Evolutionary conservation across 2,329 filamentous ascomycete genomes (phyloP).

Genomic region (Fusarium tupiense): DNA sequence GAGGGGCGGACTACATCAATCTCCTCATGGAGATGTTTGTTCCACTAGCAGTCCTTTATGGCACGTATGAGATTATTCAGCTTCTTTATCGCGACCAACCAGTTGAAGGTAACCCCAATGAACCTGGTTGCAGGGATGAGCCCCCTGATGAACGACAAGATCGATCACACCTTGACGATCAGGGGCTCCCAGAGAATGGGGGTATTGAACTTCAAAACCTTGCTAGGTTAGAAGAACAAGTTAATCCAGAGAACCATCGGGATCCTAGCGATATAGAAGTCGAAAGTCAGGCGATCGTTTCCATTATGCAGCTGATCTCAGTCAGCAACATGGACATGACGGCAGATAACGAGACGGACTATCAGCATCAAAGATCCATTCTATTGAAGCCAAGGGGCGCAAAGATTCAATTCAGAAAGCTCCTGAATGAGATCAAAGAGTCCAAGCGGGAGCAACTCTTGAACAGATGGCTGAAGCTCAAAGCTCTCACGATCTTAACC

Average conservation of each 20-base stretch:
- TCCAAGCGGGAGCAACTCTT: background rate
- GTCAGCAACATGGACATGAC: fast-evolving
- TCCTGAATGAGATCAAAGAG: background rate
- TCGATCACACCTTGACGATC: fast-evolving
- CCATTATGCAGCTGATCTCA: background rate
- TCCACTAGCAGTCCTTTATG: background rate
- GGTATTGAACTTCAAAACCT: background rate
- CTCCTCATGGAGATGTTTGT: background rate
- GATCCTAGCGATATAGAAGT: background rate
- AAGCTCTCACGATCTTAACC: background rate
- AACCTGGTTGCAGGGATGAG: fast-evolving
- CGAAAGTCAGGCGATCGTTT: background rate
- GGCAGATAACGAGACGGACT: background rate
- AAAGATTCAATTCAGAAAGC: fast-evolving
- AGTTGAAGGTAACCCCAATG: background rate
- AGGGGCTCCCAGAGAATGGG: fast-evolving
- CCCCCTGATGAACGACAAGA: fast-evolving
- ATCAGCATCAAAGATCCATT: fast-evolving
- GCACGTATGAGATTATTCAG: background rate
- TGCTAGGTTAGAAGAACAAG: background rate
- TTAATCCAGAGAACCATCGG: fast-evolving
- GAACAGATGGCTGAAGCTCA: background rate
- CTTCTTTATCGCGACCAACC: background rate
- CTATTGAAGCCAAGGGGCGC: fast-evolving
- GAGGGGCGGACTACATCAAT: fast-evolving